Base-by-base conservation (phyloP, 129 eudicot genomes). In the Silybum marianum region DNA sequence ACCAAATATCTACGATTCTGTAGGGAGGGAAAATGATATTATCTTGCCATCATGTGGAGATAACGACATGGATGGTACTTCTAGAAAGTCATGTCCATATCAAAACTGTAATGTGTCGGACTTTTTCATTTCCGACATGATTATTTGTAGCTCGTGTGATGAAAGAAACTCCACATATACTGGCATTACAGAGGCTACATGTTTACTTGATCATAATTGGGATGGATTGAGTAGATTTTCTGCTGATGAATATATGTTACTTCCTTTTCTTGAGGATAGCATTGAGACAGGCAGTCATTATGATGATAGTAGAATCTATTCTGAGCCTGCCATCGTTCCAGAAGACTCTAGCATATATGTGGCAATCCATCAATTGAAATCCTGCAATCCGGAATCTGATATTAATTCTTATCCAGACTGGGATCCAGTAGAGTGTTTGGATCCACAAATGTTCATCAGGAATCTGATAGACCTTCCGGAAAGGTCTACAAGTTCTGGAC, bases 51-150 rank as follows among this genome's bases (percentile, higher is more conserved):
- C 73, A 60, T 66, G 78, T 44, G 88, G 83, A 82, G 84, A 82
- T 32, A 84, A 87, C 81, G 89, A 78, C 63, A 54, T 54, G 63
- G 22, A 18, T 54, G 63, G 63, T 54, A 54, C 63, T 22, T 54
- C 22, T 48, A 83, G 84, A 85, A 85, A 87, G 62, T 87, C 90
- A 71, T 85, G 89, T 84, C 90, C 88, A 79, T 69, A 88, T 85
- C 91, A 91, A 84, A 88, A 88, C 38, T 89, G 95, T 92, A 95
- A 89, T 71, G 85, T 84, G 18, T 89, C 98, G 21, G 97, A 95
- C 77, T 87, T 93, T 84, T 89, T 87, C 87, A 83, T 95, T 78
- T 89, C 98, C 62, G 97, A 93, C 92, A 87, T 95, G 92, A 86
- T 86, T 86, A 82, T 90, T 83, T 88, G 94, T 82, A 94, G 91